These are phyloP conservation scores for Entomortierella parvispora DNA, from an alignment of 192 early-diverging fungal genomes.

Conservation along the genomic window DNA sequence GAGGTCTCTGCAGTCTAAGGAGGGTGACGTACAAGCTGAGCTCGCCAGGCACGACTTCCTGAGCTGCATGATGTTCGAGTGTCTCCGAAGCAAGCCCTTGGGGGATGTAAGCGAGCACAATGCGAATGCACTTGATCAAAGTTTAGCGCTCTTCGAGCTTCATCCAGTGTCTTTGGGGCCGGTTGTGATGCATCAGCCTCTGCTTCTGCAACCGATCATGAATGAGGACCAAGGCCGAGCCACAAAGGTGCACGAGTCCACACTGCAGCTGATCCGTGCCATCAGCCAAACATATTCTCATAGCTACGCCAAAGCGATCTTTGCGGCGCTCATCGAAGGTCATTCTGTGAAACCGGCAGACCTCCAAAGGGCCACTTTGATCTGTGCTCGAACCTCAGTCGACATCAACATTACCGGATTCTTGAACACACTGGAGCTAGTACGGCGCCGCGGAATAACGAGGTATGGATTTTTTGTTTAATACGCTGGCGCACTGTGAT, in stretches of 20 bases:
- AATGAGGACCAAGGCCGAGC: constrained; percentile 33
- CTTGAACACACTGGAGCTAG: constrained; percentile 62
- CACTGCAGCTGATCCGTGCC: constrained; percentile 41
- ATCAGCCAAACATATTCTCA: constrained; percentile 61
- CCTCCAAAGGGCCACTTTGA: constrained; percentile 57
- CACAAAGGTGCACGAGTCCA: constrained; percentile 27
- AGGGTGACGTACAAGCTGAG: constrained; percentile 6
- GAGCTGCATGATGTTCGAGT: constrained; percentile 61
- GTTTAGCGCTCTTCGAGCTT: constrained; percentile 25
- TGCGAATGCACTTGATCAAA: constrained; percentile 30
- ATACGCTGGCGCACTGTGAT: neutral
- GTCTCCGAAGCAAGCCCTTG: constrained; percentile 57
- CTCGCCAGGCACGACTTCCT: constrained; percentile 22
- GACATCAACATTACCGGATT: constrained; percentile 70
- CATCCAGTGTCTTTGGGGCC: constrained; percentile 23
- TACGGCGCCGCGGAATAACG: constrained; percentile 23
- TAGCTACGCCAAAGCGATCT: constrained; percentile 64
- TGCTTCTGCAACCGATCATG: constrained; percentile 27
- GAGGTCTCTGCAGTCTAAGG: constrained; percentile 40
- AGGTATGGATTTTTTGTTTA: constrained; percentile 31
- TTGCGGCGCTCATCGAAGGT: constrained; percentile 61
- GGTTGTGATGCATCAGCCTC: constrained; percentile 9
- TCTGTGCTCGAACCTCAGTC: constrained; percentile 57
- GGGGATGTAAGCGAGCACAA: constrained; percentile 28
- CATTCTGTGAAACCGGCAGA: constrained; percentile 55